A percentile compares a stretch with the other conserved stretches of the same genome.
Conservation (phyloP, 2,329 filamentous ascomycete genomes). For the Alternaria sp. region DNA sequence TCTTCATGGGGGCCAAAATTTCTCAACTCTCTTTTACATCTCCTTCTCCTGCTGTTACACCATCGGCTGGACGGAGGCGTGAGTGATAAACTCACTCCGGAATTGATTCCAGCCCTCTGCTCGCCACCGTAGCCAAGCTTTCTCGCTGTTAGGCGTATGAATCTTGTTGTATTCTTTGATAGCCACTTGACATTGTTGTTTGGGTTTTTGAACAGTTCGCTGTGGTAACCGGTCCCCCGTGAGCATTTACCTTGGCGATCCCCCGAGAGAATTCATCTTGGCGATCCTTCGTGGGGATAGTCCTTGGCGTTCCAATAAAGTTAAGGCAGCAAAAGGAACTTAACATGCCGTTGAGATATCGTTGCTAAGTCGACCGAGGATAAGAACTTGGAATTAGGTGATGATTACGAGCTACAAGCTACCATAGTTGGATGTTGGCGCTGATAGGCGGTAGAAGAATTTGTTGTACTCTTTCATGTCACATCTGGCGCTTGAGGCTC, state of each 20-base stretch:
- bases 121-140: background rate
- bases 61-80: background rate
- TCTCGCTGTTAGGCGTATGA: background rate
- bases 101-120: background rate
- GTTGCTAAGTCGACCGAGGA: no score
- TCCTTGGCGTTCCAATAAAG: no score
- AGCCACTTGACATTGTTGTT: no score
- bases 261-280: no score
- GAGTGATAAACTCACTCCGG: background rate
- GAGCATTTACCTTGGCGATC: no score
- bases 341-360: no score
- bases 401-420: background rate
- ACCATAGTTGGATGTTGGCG: background rate
- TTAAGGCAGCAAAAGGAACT: no score
- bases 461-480: background rate
- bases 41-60: background rate
- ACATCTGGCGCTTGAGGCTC: background rate
- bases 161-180: background rate
- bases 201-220: accelerated
- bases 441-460: background rate
- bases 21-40: background rate
- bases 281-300: no score
- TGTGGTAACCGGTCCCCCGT: no score
- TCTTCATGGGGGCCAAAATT: background rate
- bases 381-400: background rate